These are phyloP conservation scores for Dipteronia sinensis DNA, from an alignment of 345 rosid species.

Conservation along the genomic window DNA sequence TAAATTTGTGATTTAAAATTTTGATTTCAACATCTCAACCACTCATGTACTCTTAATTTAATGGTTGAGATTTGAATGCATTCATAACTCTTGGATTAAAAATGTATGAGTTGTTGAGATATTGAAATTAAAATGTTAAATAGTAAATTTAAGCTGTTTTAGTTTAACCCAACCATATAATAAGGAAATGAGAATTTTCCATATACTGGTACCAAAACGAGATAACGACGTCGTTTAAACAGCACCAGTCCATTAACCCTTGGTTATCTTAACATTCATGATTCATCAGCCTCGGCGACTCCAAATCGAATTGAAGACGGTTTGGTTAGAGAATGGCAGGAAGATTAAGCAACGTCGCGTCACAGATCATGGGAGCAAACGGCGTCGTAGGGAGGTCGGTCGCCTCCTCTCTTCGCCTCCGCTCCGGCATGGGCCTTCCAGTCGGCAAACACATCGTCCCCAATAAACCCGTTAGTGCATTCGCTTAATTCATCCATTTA, in stretches of 20 bases:
- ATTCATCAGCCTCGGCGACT: background rate
- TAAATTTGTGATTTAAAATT: too few species aligned
- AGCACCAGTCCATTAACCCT: background rate
- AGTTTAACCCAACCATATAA: too few species aligned
- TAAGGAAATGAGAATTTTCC: too few species aligned
- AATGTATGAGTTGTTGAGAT: too few species aligned
- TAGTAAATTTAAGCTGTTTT: too few species aligned
- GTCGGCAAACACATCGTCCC: constrained; percentile 97
- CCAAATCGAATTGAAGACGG: background rate
- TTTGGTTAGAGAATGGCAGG: constrained; percentile 66
- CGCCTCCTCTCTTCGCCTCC: constrained; percentile 77
- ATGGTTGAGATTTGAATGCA: too few species aligned
- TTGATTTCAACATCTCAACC: too few species aligned
- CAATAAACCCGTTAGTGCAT: constrained; percentile 71
- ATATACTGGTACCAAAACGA: too few species aligned
- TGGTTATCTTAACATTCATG: background rate
- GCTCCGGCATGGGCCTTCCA: constrained; percentile 96
- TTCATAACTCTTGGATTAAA: too few species aligned
- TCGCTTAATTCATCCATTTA: background rate
- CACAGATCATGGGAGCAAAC: constrained; percentile 89
- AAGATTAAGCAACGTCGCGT: constrained; percentile 69
- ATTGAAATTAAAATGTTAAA: too few species aligned
- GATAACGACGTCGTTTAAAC: too few species aligned
- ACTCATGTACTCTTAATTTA: too few species aligned
- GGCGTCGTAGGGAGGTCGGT: constrained; percentile 72